Percentiles rank a stretch among this genome's conserved stretches.
Conservation (phyloP, 192 early-diverging fungal species). For the Backusella liffmaniae region DNA sequence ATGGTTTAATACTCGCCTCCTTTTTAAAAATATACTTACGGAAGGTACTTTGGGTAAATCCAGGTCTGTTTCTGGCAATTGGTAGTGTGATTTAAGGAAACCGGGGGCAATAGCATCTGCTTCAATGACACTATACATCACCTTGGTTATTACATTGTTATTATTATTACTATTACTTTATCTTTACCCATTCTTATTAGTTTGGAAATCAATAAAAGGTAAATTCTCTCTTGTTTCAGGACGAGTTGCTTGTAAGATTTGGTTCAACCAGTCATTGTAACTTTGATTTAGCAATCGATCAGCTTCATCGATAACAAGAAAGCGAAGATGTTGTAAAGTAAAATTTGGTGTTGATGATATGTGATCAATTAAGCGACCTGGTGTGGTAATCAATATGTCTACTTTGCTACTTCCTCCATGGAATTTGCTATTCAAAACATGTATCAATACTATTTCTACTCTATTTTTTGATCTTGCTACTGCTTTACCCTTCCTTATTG, state of each 20-base stretch:
- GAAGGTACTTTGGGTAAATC: slow-evolving; percentile 47
- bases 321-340: slow-evolving; percentile 88
- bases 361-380: slow-evolving; percentile 94
- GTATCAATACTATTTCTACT: not conserved
- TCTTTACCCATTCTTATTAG: slow-evolving; percentile 16
- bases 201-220: slow-evolving; percentile 13
- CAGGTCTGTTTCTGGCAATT: slow-evolving; percentile 46
- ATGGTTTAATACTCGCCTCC: too few relatives aligned
- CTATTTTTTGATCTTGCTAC: not conserved
- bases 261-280: slow-evolving; percentile 88
- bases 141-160: not conserved
- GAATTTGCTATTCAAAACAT: slow-evolving; percentile 16
- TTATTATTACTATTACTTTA: not conserved
- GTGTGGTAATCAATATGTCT: slow-evolving; percentile 92
- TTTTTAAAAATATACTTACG: slow-evolving; percentile 15
- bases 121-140: slow-evolving; percentile 37
- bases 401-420: slow-evolving; percentile 66
- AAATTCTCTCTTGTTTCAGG: slow-evolving; percentile 9
- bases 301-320: slow-evolving; percentile 94
- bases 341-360: slow-evolving; percentile 81
- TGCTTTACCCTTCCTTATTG: slow-evolving; percentile 15
- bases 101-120: slow-evolving; percentile 50
- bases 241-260: slow-evolving; percentile 65
- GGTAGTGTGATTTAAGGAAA: slow-evolving; percentile 42
- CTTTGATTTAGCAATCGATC: slow-evolving; percentile 91